Evolutionary conservation across 116 monocot genomes (phyloP), one percentile per base, ranked within the genome.

Genomic region (Trichopus zeylanicus): DNA sequence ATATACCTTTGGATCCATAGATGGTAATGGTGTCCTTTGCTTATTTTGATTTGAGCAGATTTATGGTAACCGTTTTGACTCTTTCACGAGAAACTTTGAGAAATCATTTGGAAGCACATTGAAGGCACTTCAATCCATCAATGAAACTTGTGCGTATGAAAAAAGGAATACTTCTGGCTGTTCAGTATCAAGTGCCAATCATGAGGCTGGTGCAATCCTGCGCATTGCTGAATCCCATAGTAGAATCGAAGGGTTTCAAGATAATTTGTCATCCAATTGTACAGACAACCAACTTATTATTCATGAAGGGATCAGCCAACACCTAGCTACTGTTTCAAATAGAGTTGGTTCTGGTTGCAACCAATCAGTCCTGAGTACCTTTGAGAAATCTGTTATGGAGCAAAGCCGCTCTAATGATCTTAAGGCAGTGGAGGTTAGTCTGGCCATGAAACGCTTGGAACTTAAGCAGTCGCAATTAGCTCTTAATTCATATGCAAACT

Each of bases 61-160:
- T 37, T 79, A 80, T 80, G 87, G 91, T 4, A 35, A 79, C 15
- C 81, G 66, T 42, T 84, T 77, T 38, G 81, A 87, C n/a, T 60
- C 31, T 68, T 97, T 97, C 69, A 46, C 84, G 70, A 70, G 64
- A 56, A 97, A 87, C 60, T 91, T 97, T 33, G 80, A 87, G 55
- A 97, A 80, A 67, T 84, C 97, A 74, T 97, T 97, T 70, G 55
- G 64, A 32, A 87, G 84, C 78, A 91, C 97, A 53, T 53, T 97
- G 61, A 87, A 77, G 65, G 84, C 91, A 27, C 76, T 87, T 29
- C 57, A 51, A 59, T 22, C 74, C 32, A 73, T 87, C 32, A 73
- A 71, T 37, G 70, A 71, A 57, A 52, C 56, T 64, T 68, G 66
- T 24, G 26, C 13, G 55, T 63, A 53, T 46, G 56, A 66, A 19